Conservation (phyloP, 345 rosid genomes). For the Diplotaxis tenuifolia region DNA sequence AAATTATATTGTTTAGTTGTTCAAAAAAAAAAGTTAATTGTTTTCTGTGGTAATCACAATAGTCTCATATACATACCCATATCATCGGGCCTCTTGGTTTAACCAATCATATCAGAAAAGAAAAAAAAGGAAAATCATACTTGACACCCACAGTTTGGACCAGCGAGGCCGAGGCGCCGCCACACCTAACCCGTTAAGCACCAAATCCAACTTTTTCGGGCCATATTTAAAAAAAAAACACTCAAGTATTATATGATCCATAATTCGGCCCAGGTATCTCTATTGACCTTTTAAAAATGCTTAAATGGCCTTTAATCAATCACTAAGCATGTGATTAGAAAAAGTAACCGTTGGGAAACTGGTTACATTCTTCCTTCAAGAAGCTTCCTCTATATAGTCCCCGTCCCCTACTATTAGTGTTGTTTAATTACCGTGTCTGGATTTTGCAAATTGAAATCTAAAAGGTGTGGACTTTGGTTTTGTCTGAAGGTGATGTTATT, state of each 20-base stretch:
- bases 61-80: no score
- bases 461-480: not conserved
- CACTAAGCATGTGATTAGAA: not conserved
- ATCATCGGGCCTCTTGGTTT: no score
- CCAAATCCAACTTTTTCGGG: not conserved
- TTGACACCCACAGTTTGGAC: no score
- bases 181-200: not conserved
- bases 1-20: no score
- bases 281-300: not conserved
- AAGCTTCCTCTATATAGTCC: no score
- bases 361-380: no score
- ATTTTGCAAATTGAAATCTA: not conserved
- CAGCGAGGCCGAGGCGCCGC: not conserved
- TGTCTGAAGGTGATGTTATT: constrained; percentile 1
- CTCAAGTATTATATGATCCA: not conserved
- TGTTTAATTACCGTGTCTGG: not conserved
- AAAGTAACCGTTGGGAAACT: no score
- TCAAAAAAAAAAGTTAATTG: no score
- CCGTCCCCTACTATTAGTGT: no score
- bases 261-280: not conserved
- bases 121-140: no score
- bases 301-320: constrained; percentile 5
- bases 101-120: no score
- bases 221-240: not conserved
- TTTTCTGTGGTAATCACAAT: no score